phyloP scores from a whole-genome alignment of 371 early-diverging fungal genomes.

The Saksenaea vasiformis region DNA sequence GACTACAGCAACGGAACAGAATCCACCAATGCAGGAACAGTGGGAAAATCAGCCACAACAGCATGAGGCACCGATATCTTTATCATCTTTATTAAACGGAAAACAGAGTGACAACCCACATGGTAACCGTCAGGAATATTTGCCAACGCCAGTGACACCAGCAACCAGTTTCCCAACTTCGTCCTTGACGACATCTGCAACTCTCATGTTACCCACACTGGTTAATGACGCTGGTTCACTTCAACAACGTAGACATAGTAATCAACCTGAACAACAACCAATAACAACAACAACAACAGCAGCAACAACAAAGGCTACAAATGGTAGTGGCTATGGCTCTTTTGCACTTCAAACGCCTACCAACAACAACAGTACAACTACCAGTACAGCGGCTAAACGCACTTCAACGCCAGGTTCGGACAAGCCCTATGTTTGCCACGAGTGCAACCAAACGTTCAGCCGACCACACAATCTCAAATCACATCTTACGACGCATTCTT shows the following conservation, averaged over 20 bases:
- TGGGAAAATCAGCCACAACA: slow-evolving; percentile 7
- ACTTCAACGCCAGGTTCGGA: slow-evolving; percentile 3
- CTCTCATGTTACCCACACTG: not conserved
- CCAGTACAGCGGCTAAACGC: not conserved
- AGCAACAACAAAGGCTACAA: not conserved
- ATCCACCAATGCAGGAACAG: slow-evolving; percentile 2
- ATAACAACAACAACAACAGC: too few relatives aligned
- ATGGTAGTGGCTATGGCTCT: slow-evolving; percentile 4
- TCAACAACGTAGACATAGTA: not conserved
- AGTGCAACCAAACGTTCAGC: slow-evolving; percentile 45
- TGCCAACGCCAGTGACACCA: slow-evolving; percentile 28
- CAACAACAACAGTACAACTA: not conserved
- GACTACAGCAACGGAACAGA: slow-evolving; percentile 4
- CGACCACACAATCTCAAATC: slow-evolving; percentile 53
- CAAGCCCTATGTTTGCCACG: slow-evolving; percentile 35
- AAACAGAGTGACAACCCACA: not conserved
- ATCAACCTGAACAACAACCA: not conserved
- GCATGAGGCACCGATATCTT: slow-evolving; percentile 3
- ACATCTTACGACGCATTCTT: slow-evolving; percentile 49
- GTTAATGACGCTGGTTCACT: not conserved
- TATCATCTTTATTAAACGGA: slow-evolving; percentile 1
- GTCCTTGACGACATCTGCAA: slow-evolving; percentile 1
- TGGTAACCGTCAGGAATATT: slow-evolving; percentile 11
- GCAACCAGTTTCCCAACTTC: slow-evolving; percentile 14
- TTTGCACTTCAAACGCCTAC: slow-evolving; percentile 3